Evolutionary conservation across 768 basidiomycete species (phyloP), one percentile per base, ranked within the genome.

Genomic region (Mycena epipterygia): DNA sequence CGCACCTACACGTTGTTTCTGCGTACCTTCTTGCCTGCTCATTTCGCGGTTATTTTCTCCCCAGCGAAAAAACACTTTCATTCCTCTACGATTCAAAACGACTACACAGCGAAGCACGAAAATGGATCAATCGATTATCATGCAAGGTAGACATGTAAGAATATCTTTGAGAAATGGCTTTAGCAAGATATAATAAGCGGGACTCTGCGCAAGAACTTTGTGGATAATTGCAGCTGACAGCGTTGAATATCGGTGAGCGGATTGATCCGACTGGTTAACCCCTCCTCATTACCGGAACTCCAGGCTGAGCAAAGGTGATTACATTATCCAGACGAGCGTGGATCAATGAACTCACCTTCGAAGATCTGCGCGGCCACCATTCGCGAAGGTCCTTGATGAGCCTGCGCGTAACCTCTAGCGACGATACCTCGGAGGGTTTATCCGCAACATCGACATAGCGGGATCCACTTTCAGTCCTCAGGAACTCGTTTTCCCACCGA

Each of bases 391-490:
- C 53, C 53, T 21, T 55, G 11, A 55, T 35, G 53, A 55, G 9
- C 33, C 21, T 55, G 53, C 53, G n/a, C 33, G n/a, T 55, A 55
- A 55, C 53, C 53, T 55, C 53, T 35, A 55, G 53, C 53, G 53
- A 55, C 53, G 53, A n/a, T 37, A 35, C 53, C 53, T 55, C 33
- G 33, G 53, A n/a, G 32, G 33, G 53, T 37, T 55, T 35, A 55
- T 37, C n/a, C 32, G n/a, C 53, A 37, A 55, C 33, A 35, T 55
- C 33, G 32, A 37, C 33, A 37, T 35, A 25, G 33, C 17, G 53
- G n/a, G 53, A 55, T 37, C 33, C 53, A n/a, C 33, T 37, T 37
- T 35, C 53, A n/a, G 53, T 35, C 33, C 33, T 25, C 33, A 37
- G 14, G 53, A 55, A 37, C 35, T 55, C 53, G 33, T 55, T 37